Evolutionary conservation across 176 grass and related monocot species (phyloP).

Genomic region (Microstegium vimineum): DNA sequence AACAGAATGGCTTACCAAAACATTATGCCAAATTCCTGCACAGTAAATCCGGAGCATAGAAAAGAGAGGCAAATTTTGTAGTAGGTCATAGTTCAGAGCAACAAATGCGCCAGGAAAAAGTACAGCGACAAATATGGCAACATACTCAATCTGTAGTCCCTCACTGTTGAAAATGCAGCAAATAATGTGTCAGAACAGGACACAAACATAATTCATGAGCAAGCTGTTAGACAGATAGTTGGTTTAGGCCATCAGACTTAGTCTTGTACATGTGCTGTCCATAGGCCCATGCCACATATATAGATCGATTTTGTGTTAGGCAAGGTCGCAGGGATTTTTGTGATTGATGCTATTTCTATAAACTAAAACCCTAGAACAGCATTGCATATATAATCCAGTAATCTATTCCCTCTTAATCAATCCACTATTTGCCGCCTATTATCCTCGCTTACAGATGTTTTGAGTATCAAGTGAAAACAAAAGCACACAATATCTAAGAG

Average conservation of each 20-base stretch:
- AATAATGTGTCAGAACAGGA: conserved; percentile 28
- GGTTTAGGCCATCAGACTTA: not conserved
- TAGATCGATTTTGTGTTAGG: not conserved
- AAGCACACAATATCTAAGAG: conserved; percentile 7
- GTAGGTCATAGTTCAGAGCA: conserved; percentile 66
- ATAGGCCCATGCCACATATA: not conserved
- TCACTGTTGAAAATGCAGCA: conserved; percentile 55
- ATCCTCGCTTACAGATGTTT: not conserved
- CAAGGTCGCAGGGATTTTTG: not conserved
- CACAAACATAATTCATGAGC: not conserved
- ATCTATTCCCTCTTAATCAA: not conserved
- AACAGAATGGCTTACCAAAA: conserved; percentile 50
- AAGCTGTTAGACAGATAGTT: not conserved
- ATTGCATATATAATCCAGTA: not conserved
- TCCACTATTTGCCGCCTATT: not conserved
- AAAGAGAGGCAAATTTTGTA: conserved; percentile 53
- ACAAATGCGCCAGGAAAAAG: conserved; percentile 92
- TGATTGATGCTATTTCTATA: not conserved
- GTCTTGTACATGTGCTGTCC: not conserved
- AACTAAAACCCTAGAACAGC: not conserved
- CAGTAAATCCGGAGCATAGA: conserved; percentile 82
- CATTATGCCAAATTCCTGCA: conserved; percentile 95
- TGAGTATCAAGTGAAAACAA: not conserved
- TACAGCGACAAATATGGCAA: conserved; percentile 72
- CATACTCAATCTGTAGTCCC: conserved; percentile 80